These are phyloP conservation scores for Zizania palustris DNA, from an alignment of 202 grass and related monocot genomes.

Conservation along the genomic window DNA sequence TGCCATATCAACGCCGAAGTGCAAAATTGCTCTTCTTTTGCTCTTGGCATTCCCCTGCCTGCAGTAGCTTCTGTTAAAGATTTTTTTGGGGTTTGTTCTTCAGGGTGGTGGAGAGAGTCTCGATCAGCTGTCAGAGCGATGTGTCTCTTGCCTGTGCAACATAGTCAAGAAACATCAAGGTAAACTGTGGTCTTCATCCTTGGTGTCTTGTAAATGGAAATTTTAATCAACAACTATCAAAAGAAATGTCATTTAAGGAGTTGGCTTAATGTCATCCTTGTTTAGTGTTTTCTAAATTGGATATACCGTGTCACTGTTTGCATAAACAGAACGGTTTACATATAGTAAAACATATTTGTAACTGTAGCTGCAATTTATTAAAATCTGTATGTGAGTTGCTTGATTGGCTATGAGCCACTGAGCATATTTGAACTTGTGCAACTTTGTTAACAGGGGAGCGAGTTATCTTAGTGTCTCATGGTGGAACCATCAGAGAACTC, in stretches of 20 bases:
- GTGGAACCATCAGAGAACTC: constrained; percentile 77
- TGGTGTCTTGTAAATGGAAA: constrained; percentile 11
- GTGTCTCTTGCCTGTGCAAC: constrained; percentile 63
- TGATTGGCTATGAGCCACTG: neutral
- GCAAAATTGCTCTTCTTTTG: neutral
- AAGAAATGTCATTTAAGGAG: neutral
- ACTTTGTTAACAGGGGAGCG: constrained; percentile 64
- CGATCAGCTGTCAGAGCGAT: constrained; percentile 73
- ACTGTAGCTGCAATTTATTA: neutral
- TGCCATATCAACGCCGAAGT: constrained; percentile 14
- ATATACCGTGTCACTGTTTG: constrained; percentile 2
- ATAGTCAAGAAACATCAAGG: constrained; percentile 85
- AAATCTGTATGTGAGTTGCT: neutral
- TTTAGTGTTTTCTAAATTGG: neutral
- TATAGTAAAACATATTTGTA: neutral
- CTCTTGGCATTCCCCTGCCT: neutral
- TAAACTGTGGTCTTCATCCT: constrained; percentile 41
- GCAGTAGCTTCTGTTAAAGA: neutral
- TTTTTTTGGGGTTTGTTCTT: constrained; percentile 14
- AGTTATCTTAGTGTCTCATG: constrained; percentile 80
- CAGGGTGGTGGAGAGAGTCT: constrained; percentile 96
- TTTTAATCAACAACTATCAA: neutral
- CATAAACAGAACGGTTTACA: neutral
- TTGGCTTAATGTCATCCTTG: constrained; percentile 11
- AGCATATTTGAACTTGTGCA: neutral